Conservation (phyloP, 345 rosid species). For the Draba incana region DNA sequence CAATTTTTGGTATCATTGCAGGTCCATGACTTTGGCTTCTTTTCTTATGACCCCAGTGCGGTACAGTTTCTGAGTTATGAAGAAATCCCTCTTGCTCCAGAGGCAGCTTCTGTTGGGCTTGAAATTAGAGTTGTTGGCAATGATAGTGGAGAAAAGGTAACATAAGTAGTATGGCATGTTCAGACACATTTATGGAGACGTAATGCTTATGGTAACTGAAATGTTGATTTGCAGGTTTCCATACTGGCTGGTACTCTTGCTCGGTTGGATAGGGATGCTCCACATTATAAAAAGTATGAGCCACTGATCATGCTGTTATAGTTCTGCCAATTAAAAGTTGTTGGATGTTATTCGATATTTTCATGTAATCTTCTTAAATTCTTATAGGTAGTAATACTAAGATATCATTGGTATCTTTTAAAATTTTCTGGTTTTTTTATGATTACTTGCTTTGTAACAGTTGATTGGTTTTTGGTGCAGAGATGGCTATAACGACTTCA, state of each 20-base stretch:
- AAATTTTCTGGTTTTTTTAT: neutral
- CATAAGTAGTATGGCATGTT: constrained; percentile 6
- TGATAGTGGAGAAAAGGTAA: constrained; percentile 97
- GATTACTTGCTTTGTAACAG: constrained; percentile 1
- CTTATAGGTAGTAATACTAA: neutral
- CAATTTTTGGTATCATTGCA: constrained; percentile 39
- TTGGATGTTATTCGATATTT: constrained; percentile 8
- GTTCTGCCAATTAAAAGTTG: constrained; percentile 24
- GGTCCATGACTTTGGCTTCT: constrained; percentile 99
- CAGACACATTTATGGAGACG: constrained; percentile 4
- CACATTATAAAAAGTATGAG: constrained; percentile 76
- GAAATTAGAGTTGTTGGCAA: constrained; percentile 97
- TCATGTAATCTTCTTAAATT: neutral
- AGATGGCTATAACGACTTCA: constrained; percentile 99
- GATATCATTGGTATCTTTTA: constrained; percentile 8
- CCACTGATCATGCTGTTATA: constrained; percentile 22
- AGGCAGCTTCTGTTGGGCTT: constrained; percentile 90
- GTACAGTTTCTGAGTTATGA: constrained; percentile 79
- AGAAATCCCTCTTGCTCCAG: constrained; percentile 97
- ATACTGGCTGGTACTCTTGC: constrained; percentile 96
- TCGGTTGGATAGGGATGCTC: constrained; percentile 97
- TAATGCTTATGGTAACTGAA: constrained; percentile 26
- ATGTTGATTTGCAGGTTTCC: constrained; percentile 70
- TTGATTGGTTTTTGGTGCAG: constrained; percentile 62
- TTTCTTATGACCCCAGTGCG: constrained; percentile 75